phyloP scores from a whole-genome alignment of 495 filamentous ascomycete genomes.

The Tetracladium marchalianum region DNA sequence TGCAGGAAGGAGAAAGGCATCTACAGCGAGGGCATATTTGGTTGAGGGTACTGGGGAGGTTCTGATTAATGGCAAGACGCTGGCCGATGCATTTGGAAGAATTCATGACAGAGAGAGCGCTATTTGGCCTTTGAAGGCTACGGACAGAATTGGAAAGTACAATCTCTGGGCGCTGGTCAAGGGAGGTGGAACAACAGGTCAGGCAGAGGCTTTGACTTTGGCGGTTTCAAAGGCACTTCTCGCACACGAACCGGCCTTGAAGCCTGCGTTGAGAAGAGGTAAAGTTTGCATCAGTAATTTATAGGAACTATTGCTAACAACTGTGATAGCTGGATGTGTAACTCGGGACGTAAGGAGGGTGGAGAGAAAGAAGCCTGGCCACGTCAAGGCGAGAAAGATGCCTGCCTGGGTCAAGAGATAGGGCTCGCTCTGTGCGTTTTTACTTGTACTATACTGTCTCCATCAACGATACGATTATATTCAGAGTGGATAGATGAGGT shows the following conservation, averaged over 20 bases:
- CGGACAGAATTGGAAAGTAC: conserved; percentile 85
- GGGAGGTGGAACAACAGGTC: conserved; percentile 86
- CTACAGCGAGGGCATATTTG: conserved; percentile 70
- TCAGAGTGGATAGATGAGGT: not conserved
- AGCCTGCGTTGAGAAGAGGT: conserved; percentile 82
- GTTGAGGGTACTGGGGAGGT: conserved; percentile 90
- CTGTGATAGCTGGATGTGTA: conserved; percentile 67
- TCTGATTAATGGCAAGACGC: conserved; percentile 74
- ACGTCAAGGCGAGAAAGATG: conserved; percentile 94
- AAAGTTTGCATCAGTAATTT: conserved; percentile 28
- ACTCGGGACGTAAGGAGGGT: conserved; percentile 87
- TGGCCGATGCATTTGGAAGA: conserved; percentile 70
- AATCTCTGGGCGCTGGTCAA: conserved; percentile 81
- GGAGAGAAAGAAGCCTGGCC: conserved; percentile 96
- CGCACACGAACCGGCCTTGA: conserved; percentile 83
- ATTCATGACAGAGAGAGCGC: conserved; percentile 93
- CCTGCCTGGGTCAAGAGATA: conserved; percentile 95
- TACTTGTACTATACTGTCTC: conserved; percentile 9
- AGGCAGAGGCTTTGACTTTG: conserved; percentile 91
- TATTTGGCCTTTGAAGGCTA: conserved; percentile 77
- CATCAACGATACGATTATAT: not conserved
- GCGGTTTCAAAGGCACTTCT: conserved; percentile 82
- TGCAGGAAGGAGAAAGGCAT: conserved; percentile 75
- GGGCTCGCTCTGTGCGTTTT: conserved; percentile 12
- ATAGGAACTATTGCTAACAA: conserved; percentile 20